phyloP scores from a whole-genome alignment of 2,329 filamentous ascomycete species.

The Blastomyces emzantsi region DNA sequence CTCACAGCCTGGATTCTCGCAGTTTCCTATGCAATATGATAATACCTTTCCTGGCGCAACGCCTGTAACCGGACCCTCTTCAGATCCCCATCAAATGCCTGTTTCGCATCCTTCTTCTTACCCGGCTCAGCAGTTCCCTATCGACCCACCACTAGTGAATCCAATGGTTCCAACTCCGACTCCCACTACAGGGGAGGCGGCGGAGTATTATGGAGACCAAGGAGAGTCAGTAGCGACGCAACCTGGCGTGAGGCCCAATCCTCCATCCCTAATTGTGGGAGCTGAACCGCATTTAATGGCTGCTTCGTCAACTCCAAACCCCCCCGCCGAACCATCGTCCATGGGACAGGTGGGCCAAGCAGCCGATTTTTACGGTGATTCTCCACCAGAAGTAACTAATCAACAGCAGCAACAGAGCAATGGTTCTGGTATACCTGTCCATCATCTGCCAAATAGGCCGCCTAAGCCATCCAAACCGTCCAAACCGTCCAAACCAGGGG shows the following conservation, averaged over 20 bases:
- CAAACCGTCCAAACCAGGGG: slow-evolving; percentile 23
- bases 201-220: slow-evolving; percentile 55
- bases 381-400: slow-evolving; percentile 2
- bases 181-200: slow-evolving; percentile 43
- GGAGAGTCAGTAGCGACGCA: slow-evolving; percentile 51
- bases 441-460: not conserved
- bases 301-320: slow-evolving; percentile 43
- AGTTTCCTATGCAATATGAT: slow-evolving; percentile 29
- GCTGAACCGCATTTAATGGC: slow-evolving; percentile 49
- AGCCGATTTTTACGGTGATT: slow-evolving; percentile 44
- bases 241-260: slow-evolving; percentile 49
- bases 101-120: not conserved
- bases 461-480: slow-evolving; percentile 22
- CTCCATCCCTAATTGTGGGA: slow-evolving; percentile 46
- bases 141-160: not conserved
- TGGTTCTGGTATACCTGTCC: not conserved
- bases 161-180: slow-evolving; percentile 9
- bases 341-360: slow-evolving; percentile 41
- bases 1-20: slow-evolving; percentile 25
- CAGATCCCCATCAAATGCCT: slow-evolving; percentile 1
- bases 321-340: slow-evolving; percentile 51
- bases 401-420: not conserved
- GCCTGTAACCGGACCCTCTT: not conserved
- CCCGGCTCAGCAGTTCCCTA: not conserved
- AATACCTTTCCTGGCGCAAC: slow-evolving; percentile 16